Conservation (phyloP, 192 early-diverging fungal species). For the Umbelopsis sp. region DNA sequence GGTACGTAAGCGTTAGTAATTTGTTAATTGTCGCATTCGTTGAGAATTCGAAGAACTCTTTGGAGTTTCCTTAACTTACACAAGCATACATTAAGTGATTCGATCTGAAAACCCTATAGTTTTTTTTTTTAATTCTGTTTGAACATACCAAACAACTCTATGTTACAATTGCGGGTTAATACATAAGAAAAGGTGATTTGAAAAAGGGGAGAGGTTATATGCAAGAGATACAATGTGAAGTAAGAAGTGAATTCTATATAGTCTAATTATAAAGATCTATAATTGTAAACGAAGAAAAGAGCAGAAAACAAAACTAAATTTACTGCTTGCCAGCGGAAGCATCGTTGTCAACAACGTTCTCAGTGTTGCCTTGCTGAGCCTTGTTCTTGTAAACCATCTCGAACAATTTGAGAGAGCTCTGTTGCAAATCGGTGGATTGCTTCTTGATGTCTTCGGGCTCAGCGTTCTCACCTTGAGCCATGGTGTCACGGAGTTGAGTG, state of each 20-base stretch:
- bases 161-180: background rate
- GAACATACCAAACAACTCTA: conserved; percentile 11
- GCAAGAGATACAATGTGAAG: conserved; percentile 6
- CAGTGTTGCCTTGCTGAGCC: conserved; percentile 41
- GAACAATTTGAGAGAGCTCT: conserved; percentile 91
- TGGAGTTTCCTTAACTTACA: no score
- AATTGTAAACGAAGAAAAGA: background rate
- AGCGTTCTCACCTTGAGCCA: conserved; percentile 66
- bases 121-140: conserved; percentile 15
- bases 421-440: conserved; percentile 85
- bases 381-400: conserved; percentile 96
- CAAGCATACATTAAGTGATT: no score
- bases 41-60: no score
- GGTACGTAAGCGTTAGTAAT: no score
- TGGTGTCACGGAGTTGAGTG: conserved; percentile 73
- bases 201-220: conserved; percentile 12
- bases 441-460: conserved; percentile 86
- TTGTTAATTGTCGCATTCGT: no score
- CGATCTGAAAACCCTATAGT: background rate
- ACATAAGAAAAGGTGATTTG: background rate
- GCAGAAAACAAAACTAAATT: background rate
- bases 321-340: conserved; percentile 19
- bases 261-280: conserved; percentile 11
- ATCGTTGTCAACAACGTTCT: conserved; percentile 21
- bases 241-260: conserved; percentile 1